Evolutionary conservation across 1,284 basidiomycete genomes (phyloP), one percentile per base, ranked within the genome.

Genomic region (Malassezia sp.): DNA sequence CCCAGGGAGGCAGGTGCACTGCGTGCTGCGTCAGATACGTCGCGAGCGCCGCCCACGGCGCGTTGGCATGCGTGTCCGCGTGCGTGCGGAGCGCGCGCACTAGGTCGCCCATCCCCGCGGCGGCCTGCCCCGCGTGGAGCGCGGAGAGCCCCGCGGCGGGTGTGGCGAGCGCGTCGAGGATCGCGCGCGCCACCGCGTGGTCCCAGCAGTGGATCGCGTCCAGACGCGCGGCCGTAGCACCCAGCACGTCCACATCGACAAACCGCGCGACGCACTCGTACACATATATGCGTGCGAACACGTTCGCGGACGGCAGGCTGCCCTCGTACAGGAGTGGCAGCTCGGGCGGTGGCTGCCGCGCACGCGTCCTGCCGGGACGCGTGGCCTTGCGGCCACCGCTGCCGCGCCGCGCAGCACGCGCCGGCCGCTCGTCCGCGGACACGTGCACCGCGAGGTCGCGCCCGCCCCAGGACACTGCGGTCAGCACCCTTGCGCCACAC

Each of bases 201-300:
- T 50, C 42, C 48, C 48, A 50, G 10, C 26, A 29, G 24, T 45
- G 48, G 6, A 50, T 5, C 6, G 37, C 48, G 17, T 50, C 48
- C 4, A 50, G 26, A 18, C 32, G 26, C 22, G n/a, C 15, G 1
- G 20, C 11, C 4, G 39, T 37, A 21, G 31, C 33, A 6, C 15
- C 31, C 6, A 43, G 26, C 17, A 33, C 37, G 12, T 43, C 23
- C 2, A 26, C 38, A 29, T 44, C 17, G 4, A 45, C 48, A 22
- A 50, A 44, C 1, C 32, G 37, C 18, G 28, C 30, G n/a, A 50
- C 8, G 27, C 38, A 50, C 20, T 37, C 29, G 29, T 50, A 50
- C 23, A 50, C 17, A 20, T 50, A 50, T 15, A 50, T 26, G 3
- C 48, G 48, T 8, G 48, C 48, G 2, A 27, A 35, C 11, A 50